phyloP scores from a whole-genome alignment of 2,329 filamentous ascomycete genomes.

The Graphium sp. region DNA sequence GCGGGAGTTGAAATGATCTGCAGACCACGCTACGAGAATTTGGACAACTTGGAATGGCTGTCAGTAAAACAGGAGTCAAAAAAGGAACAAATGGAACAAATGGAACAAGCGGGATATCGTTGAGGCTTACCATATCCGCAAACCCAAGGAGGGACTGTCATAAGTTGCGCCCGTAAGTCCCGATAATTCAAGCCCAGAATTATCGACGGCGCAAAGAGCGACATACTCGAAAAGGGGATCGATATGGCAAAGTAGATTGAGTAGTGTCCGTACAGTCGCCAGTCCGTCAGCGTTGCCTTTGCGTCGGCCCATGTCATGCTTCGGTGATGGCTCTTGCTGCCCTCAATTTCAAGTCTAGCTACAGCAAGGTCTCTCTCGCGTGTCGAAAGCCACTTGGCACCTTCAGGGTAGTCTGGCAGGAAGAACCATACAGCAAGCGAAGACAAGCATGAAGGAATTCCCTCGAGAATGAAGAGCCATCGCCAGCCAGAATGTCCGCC shows the following conservation, averaged over 20 bases:
- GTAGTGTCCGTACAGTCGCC: constrained; percentile 52
- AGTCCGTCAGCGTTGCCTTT: constrained; percentile 48
- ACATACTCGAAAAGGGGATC: constrained; percentile 40
- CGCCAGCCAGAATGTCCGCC: constrained; percentile 50
- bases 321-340: constrained; percentile 40
- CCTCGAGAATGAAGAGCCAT: constrained; percentile 44
- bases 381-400: constrained; percentile 30
- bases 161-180: constrained; percentile 41
- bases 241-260: constrained; percentile 32
- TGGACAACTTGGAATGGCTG: constrained; percentile 15
- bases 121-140: constrained; percentile 37
- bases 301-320: constrained; percentile 50
- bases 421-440: constrained; percentile 48
- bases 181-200: constrained; percentile 31
- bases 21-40: constrained; percentile 34
- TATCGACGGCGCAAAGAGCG: constrained; percentile 45
- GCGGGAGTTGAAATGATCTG: constrained; percentile 42
- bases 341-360: constrained; percentile 24
- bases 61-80: constrained; percentile 4
- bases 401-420: constrained; percentile 50
- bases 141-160: constrained; percentile 50
- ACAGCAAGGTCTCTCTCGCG: constrained; percentile 40
- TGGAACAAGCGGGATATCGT: too few relatives aligned
- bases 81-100: background rate
- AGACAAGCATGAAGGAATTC: constrained; percentile 45